Evolutionary conservation across 129 eudicot genomes (phyloP).

Genomic region (Mikania micrantha): DNA sequence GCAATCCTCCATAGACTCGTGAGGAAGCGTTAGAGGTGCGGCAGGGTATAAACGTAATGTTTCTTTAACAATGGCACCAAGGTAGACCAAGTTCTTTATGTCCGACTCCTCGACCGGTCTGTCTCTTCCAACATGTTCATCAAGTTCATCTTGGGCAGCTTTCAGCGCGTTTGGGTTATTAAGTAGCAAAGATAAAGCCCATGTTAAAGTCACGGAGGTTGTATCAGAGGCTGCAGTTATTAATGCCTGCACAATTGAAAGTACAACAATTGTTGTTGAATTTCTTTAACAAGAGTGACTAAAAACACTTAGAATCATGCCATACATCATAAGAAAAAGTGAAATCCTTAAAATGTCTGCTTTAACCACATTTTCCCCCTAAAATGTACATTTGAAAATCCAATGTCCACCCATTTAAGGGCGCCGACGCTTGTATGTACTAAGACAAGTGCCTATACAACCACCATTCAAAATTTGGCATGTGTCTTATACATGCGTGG

Average conservation of each 20-base stretch:
- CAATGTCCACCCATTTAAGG: too few species aligned
- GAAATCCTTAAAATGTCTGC: too few species aligned
- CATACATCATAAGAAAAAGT: too few species aligned
- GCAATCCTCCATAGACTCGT: constrained; percentile 11
- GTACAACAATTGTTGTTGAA: too few species aligned
- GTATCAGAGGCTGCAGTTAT: not conserved
- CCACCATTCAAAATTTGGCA: too few species aligned
- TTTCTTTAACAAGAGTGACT: too few species aligned
- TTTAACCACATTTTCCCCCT: too few species aligned
- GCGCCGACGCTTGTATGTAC: too few species aligned
- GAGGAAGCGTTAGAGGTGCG: constrained; percentile 4
- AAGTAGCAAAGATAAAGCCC: constrained; percentile 2
- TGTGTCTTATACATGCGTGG: too few species aligned
- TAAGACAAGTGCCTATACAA: too few species aligned
- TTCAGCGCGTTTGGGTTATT: not conserved
- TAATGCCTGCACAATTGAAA: not conserved
- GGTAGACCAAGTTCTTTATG: not conserved
- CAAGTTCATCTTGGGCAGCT: not conserved
- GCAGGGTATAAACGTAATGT: not conserved
- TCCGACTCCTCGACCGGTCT: not conserved
- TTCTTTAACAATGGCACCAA: not conserved
- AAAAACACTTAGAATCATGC: too few species aligned
- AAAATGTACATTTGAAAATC: too few species aligned
- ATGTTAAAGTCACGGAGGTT: not conserved
- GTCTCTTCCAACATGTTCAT: constrained; percentile 29